Evolutionary conservation across 2,329 filamentous ascomycete species (phyloP).

Genomic region (Cordyceps cicadae): DNA sequence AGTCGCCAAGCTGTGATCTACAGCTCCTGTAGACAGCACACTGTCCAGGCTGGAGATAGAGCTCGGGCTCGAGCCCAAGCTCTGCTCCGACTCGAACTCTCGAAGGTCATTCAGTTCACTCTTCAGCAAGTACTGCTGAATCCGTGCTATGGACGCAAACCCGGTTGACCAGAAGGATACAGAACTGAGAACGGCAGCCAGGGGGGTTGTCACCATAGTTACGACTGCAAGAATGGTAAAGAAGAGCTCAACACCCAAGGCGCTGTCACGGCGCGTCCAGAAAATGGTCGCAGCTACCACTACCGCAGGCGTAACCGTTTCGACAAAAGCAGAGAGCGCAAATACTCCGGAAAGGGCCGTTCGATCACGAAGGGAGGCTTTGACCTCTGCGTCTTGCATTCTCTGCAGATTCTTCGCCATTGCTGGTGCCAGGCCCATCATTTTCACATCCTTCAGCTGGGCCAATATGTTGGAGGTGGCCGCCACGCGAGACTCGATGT

Average conservation of each 20-base stretch:
- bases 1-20: not conserved
- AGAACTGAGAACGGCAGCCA: not conserved
- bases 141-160: not conserved
- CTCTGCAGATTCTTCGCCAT: not conserved
- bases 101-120: not conserved
- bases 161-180: not conserved
- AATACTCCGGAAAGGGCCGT: not conserved
- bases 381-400: not conserved
- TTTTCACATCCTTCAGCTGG: not conserved
- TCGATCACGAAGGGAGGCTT: not conserved
- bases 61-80: not conserved
- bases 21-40: not conserved
- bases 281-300: not conserved
- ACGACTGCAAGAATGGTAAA: not conserved
- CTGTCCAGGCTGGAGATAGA: not conserved
- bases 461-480: constrained; percentile 3
- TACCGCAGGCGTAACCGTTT: not conserved
- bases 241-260: not conserved
- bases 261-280: not conserved
- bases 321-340: not conserved
- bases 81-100: not conserved
- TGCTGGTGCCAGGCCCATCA: not conserved
- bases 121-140: not conserved
- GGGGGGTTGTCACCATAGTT: not conserved
- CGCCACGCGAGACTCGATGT: not conserved